Base-by-base conservation (phyloP, 225 moss, liverwort and hornwort species). In the Takakia lepidozioides region DNA sequence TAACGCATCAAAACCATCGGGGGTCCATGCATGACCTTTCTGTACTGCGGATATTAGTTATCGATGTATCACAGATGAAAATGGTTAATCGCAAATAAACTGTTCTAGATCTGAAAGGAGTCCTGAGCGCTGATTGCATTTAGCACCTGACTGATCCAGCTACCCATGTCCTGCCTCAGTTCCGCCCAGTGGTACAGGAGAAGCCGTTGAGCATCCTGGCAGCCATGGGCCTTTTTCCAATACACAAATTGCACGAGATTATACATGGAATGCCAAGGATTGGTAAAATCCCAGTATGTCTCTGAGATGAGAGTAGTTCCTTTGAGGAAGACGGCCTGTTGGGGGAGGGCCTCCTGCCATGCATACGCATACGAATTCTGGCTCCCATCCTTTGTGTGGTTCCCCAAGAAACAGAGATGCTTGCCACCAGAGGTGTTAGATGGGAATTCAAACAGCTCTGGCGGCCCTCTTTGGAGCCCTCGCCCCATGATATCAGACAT, bases 261-360 rank as follows among this genome's bases (percentile, higher is more conserved):
- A 57, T 64, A 74, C 71, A 80, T 71, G 4, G 80, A 58, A 25
- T 75, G 68, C 75, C 68, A 75, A 0, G 75, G 71, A 51, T 80
- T 75, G 15, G 18, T 44, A 27, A 30, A 72, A 48, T 75, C 64
- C 39, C 60, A 68, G 5, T 42, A 42, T 3, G 75, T 64, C 16
- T 67, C 71, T 1, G 75, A 52, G 20, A 80, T 56, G 29, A 80
- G 55, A 2, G 80, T 59, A 7, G 57, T 59, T 25, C 81, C 81
- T 0, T 61, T 48, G 25, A 81, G 68, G 9, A 66, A 32, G 19
- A 76, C 39, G 25, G 51, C 47, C 5, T 43, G 32, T 3, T 43
- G 26, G 2, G 76, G 76, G 26, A 72, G 27, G 1, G 58, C 48
- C 10, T 66, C 81, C 19, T 36, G 36, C 46, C 43, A 55, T 6